Conservation (phyloP, 345 rosid species). For the Linum trigynum region DNA sequence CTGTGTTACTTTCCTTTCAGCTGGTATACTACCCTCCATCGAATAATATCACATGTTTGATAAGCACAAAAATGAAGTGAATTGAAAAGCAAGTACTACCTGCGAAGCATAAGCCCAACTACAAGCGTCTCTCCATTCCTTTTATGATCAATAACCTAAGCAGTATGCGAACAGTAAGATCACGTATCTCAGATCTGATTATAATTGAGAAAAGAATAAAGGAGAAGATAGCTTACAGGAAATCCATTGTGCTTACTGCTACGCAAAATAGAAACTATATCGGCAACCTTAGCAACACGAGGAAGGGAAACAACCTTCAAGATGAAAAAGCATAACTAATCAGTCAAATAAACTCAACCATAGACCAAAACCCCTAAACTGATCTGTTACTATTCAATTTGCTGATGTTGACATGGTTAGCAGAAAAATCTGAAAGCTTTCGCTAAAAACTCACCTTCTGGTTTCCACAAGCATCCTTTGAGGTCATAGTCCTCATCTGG, state of each 20-base stretch:
- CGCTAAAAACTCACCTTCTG: conserved; percentile 47
- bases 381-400: too few relatives aligned
- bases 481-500: conserved; percentile 65
- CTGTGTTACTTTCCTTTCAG: conserved; percentile 4
- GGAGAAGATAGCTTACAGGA: conserved; percentile 47
- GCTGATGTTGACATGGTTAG: not conserved
- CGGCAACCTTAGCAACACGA: conserved; percentile 79
- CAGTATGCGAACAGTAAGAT: conserved; percentile 1
- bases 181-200: conserved; percentile 3
- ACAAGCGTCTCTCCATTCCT: conserved; percentile 90
- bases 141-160: conserved; percentile 78
- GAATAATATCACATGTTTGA: not conserved
- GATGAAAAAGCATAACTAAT: conserved; percentile 3
- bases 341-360: conserved; percentile 3
- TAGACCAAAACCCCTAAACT: not conserved
- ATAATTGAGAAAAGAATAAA: not conserved
- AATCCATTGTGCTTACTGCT: conserved; percentile 89
- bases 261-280: conserved; percentile 67
- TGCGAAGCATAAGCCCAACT: conserved; percentile 85
- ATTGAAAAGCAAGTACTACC: conserved; percentile 34
- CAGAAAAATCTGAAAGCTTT: not conserved
- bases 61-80: too few relatives aligned
- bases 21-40: not conserved
- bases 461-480: conserved; percentile 73
- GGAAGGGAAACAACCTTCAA: conserved; percentile 79